These are phyloP conservation scores for Dictyostelium citrinum DNA, from an alignment of 78 protist genomes.

Conservation along the genomic window DNA sequence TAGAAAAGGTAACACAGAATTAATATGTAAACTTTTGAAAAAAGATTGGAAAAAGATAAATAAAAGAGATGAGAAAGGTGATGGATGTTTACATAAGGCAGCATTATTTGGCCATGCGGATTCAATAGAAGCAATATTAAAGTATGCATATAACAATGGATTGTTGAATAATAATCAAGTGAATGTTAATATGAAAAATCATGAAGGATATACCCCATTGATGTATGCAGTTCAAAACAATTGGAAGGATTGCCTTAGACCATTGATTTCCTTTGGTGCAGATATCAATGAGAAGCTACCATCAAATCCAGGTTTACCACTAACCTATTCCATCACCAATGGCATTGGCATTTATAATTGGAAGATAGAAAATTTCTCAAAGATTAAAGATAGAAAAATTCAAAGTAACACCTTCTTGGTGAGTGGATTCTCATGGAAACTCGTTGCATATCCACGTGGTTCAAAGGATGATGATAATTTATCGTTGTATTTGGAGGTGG, in stretches of 20 bases:
- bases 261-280: conserved; percentile 4
- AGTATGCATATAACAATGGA: background rate
- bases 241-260: conserved; percentile 21
- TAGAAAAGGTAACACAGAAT: conserved; percentile 52
- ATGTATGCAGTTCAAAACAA: conserved; percentile 44
- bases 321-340: conserved; percentile 31
- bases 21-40: conserved; percentile 20
- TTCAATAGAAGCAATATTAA: conserved; percentile 27
- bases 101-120: conserved; percentile 54
- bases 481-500: conserved; percentile 56
- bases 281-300: conserved; percentile 59
- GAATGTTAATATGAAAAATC: conserved; percentile 14
- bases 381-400: conserved; percentile 50
- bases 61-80: conserved; percentile 58
- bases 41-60: conserved; percentile 45
- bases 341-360: conserved; percentile 35
- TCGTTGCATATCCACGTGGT: conserved; percentile 66
- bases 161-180: background rate
- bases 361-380: conserved; percentile 51
- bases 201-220: conserved; percentile 60
- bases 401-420: conserved; percentile 46
- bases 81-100: conserved; percentile 68
- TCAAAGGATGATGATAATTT: conserved; percentile 46
- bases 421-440: conserved; percentile 45
- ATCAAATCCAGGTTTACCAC: conserved; percentile 56